Base-by-base conservation (phyloP, 306 rosid genomes). In the Crotalaria pallida region DNA sequence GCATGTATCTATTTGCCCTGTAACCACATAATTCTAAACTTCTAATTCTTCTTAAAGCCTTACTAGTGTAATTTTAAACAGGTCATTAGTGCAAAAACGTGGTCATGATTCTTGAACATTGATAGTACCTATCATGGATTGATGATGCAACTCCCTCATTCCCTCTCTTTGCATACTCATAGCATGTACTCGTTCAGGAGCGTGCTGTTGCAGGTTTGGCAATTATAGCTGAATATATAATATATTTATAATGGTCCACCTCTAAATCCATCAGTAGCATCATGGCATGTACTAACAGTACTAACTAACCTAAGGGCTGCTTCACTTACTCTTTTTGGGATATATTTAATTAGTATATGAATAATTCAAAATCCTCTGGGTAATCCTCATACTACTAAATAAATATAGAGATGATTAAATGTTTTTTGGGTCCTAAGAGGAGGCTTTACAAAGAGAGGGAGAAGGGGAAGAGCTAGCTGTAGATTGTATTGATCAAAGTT, bases 1-100 rank as follows among this genome's bases (percentile, higher is more conserved):
- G 67, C 88, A 24, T 87, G 72, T 74, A 63, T 88, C 65, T 76
- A 83, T 79, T 85, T 70, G 85, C 88, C 15, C 58, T 82, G 96
- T 84, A 79, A 91, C 87, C 62, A 44, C 63, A 24, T 36, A 19
- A 27, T 71, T 61, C 36, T 52, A 0, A 64, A 52, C 2, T 23
- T 62, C 15, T 51, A 34, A 58, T 31, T 26, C 33, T 66, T 19
- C 62, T 5, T 31, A 33, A 50, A 21, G 41, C 52, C 16, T 27
- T 24, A 17, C 15, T 19, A 18, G 26, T 27, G n/a, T 29, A 34
- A 36, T 41, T 24, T 38, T 65, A 53, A 22, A 34, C 49, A 16
- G 47, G 51, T 58, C 65, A 22, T 19, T 53, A 63, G 23, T 45
- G 16, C 13, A 34, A 69, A 41, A n/a, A n/a, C n/a, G n/a, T n/a